Base-by-base conservation (phyloP, 1,284 basidiomycete genomes). In the Apiotrichum sp. region DNA sequence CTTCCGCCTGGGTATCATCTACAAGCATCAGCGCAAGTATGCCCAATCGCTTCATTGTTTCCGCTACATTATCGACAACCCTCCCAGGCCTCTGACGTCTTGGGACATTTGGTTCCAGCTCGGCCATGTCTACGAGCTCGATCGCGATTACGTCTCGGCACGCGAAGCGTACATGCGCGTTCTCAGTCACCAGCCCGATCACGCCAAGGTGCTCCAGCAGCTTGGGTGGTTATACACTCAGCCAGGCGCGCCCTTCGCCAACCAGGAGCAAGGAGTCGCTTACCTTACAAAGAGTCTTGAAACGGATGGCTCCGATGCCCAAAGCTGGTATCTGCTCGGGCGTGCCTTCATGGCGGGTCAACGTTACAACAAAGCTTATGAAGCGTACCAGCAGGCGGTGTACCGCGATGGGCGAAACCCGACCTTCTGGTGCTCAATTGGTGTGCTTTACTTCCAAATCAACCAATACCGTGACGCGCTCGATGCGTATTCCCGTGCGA, bases 41-140 rank as follows among this genome's bases (percentile, higher is more conserved):
- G 78, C 83, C 3, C 86, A 90, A 22, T 88, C 86, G 32, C 81
- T 96, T 32, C 41, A 81, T 52, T 96, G 93, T 78, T 98, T 98
- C 79, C 89, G 93, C 68, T 90, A 89, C 69, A 98, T 98, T 58
- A 84, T 98, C 58, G 86, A 88, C 65, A 95, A 92, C 68, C 95
- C 96, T 4, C 95, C 96, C 13, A 87, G 85, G 62, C 95, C 96
- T 0, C 84, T 98, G 38, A 95, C 95, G 13, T 89, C 95, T 69
- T 91, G 93, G 64, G 93, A 98, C 69, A 98, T 99, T 62, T 98
- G 93, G 91, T 98, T 98, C 83, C 96, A 99, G 78, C 97, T 98
- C 61, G 95, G 96, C 1, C 96, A 98, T 71, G 95, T 98, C 16
- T 93, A 93, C 69, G 96, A 98, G 77, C 69, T 73, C 38, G 70